Base-by-base conservation (phyloP, 768 basidiomycete species). In the Pleurotus pulmonarius region DNA sequence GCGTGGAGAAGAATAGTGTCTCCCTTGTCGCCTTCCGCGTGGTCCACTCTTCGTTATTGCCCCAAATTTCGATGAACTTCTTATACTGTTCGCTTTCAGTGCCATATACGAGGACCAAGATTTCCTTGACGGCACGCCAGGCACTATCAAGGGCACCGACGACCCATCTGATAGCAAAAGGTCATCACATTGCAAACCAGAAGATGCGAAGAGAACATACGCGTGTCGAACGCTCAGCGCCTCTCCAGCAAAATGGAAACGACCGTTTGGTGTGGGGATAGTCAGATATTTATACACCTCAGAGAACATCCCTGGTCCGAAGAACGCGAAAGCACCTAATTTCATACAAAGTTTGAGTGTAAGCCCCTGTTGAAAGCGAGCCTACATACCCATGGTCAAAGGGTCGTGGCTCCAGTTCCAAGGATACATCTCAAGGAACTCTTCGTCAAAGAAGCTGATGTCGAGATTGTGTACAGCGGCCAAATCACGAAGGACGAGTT, bases 251-350 rank as follows among this genome's bases (percentile, higher is more conserved):
- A 74, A 70, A 56, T 72, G 67, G 34, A 76, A 63, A n/a, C 60
- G 57, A 2, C 64, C 69, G 15, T 52, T 41, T 13, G 37, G 39
- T 1, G 73, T 71, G 6, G 75, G 71, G 8, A 25, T 4, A 15
- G 58, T 73, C 18, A 77, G 63, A 5, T 64, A 59, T 2, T 58
- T 51, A 57, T 73, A 77, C 44, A 73, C 39, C 5, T 67, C 58
- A 7, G 59, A 56, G 51, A 75, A 77, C 22, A 74, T 57, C 5
- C 74, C 75, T 5, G 78, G 76, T 0, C 68, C 70, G 45, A 78
- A 79, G 59, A 63, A 63, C 0, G 75, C 77, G 55, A 68, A 76
- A 3, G 73, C 73, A 44, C 75, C 77, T 73, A 46, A 15, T 12
- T 2, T 43, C 1, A 16, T 9, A 8, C 29, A 29, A 29, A 11